Base-by-base conservation (phyloP, 2,329 filamentous ascomycete species). In the Alternaria hordeiaustralica region DNA sequence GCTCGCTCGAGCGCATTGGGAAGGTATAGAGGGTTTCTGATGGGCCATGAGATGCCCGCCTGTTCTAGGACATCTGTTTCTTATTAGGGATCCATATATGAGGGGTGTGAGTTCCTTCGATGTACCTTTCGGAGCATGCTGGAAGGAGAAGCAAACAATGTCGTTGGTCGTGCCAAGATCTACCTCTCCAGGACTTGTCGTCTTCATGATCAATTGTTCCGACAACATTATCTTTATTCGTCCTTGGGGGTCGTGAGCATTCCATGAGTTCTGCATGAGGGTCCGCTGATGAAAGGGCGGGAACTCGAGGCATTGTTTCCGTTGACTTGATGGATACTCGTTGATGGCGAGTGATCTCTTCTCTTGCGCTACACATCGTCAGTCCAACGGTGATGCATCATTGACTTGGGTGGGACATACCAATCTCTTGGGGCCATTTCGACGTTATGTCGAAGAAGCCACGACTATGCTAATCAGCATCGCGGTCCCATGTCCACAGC, bases 31-130 rank as follows among this genome's bases (percentile, higher is more conserved):
- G 77, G 77, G 23, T 79, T 78, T 10, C 64, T 66, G 33, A 79
- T 94, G 8, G 93, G 93, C 92, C 92, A 96, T 3, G 92, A 92
- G 72, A 96, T 93, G 4, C 86, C 87, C 3, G 88, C 89, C 64
- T 83, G 84, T 78, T 96, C 91, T 28, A 96, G 85, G 23, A 94
- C 83, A 45, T 91, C 93, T 93, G 68, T 15, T 7, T 20, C 63
- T 79, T 71, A 53, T 70, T 20, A 67, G 64, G 8, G 33, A 21
- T 20, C 3, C 5, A 23, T 28, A 43, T 26, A 10, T 36, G 41
- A 33, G 2, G 10, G 12, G 2, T 15, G 5, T n/a, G 5, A 6
- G 20, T 20, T 26, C 47, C 12, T 15, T 6, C 15, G 18, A 80
- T 84, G 69, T 82, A 95, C 93, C 86, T 58, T 92, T 81, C 1